Percentiles rank a stretch among this genome's conserved stretches.
These are phyloP conservation scores for Aspergillus cavernicola DNA, from an alignment of 495 filamentous ascomycete genomes.

Conservation along the genomic window DNA sequence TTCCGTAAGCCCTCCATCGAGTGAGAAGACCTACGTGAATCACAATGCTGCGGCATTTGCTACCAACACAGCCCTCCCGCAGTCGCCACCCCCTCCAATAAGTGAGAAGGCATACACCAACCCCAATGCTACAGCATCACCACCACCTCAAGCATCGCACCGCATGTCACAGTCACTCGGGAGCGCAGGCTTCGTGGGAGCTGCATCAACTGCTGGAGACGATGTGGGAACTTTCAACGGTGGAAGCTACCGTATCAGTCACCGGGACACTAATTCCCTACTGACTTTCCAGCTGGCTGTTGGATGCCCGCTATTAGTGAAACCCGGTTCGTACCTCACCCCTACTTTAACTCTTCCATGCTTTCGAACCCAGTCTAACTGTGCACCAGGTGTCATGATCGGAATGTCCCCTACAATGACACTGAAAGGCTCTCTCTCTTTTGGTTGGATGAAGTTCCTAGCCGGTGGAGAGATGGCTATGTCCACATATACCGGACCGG, in stretches of 20 bases:
- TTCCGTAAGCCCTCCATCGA: slow-evolving; percentile 19
- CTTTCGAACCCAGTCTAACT: background rate
- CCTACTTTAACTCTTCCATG: background rate
- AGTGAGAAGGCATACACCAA: background rate
- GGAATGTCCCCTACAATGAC: slow-evolving; percentile 88
- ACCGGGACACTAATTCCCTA: slow-evolving; percentile 86
- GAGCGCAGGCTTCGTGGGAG: slow-evolving; percentile 18
- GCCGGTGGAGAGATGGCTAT: slow-evolving; percentile 74
- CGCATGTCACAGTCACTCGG: slow-evolving; percentile 20
- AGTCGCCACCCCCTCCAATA: slow-evolving; percentile 1
- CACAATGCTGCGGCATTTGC: too few relatives aligned
- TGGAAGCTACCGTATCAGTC: slow-evolving; percentile 87
- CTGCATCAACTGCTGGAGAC: slow-evolving; percentile 44
- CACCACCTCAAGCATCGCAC: slow-evolving; percentile 19
- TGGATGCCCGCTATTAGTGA: slow-evolving; percentile 77
- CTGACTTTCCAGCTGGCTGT: slow-evolving; percentile 86
- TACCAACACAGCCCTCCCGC: slow-evolving; percentile 4
- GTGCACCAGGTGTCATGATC: slow-evolving; percentile 70
- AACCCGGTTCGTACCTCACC: slow-evolving; percentile 57
- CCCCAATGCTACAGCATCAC: slow-evolving; percentile 2
- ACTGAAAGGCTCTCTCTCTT: slow-evolving; percentile 74
- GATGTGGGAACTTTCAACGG: slow-evolving; percentile 95
- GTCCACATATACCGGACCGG: slow-evolving; percentile 85
- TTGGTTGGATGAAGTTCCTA: slow-evolving; percentile 80
- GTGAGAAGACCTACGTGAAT: slow-evolving; percentile 23